Percentiles rank a stretch among this genome's conserved stretches.
These are phyloP conservation scores for Excoecaria agallocha DNA, from an alignment of 345 rosid genomes.

Conservation along the genomic window DNA sequence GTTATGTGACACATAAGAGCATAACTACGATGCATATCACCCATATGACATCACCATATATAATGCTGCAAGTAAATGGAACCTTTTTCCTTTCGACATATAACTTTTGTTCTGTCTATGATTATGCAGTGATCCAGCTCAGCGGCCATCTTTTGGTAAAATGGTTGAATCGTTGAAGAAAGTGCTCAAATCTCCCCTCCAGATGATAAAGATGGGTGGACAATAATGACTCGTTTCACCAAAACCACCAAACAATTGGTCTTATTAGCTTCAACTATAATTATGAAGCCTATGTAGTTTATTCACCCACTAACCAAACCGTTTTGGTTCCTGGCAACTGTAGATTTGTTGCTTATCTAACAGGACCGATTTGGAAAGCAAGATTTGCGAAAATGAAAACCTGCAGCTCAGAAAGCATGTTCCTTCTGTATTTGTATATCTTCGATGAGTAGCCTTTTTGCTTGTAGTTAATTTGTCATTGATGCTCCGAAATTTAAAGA, in stretches of 20 bases:
- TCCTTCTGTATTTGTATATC: slow-evolving; percentile 2
- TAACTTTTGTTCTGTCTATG: background rate
- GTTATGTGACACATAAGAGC: too few species aligned
- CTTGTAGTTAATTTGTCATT: background rate
- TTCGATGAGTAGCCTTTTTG: slow-evolving; percentile 2
- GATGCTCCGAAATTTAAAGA: slow-evolving; percentile 10
- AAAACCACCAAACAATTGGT: background rate
- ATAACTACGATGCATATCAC: background rate
- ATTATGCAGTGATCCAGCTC: slow-evolving; percentile 57
- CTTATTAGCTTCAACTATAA: background rate
- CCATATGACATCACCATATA: background rate
- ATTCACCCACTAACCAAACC: slow-evolving; percentile 18
- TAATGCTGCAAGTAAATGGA: too few species aligned
- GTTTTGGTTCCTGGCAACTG: slow-evolving; percentile 25
- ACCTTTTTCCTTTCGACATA: background rate
- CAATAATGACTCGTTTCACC: background rate
- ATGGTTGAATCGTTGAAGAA: slow-evolving; percentile 74
- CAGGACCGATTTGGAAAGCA: slow-evolving; percentile 17
- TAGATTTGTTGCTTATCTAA: slow-evolving; percentile 31
- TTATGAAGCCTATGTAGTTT: background rate
- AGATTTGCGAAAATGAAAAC: background rate
- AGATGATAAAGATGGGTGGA: slow-evolving; percentile 60
- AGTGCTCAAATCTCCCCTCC: slow-evolving; percentile 72
- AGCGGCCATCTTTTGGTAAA: slow-evolving; percentile 66
- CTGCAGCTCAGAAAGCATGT: slow-evolving; percentile 2